Conservation (phyloP, 345 rosid genomes). For the Pugionium dolabratum region DNA sequence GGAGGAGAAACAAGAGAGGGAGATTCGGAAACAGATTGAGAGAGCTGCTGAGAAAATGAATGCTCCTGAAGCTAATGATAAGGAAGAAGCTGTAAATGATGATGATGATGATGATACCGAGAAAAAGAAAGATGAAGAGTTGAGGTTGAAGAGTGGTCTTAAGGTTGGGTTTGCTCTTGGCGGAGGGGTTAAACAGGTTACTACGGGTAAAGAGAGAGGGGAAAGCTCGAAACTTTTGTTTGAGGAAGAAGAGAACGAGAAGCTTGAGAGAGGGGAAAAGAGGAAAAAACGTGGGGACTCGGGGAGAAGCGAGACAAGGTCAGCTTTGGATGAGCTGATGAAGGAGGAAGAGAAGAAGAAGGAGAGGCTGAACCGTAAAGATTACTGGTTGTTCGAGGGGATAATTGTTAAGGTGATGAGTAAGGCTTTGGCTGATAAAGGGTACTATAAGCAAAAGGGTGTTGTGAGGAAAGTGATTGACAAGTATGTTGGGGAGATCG, state of each 20-base stretch:
- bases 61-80: constrained; percentile 28
- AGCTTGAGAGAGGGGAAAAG: constrained; percentile 38
- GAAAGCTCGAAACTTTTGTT: constrained; percentile 59
- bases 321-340: constrained; percentile 88
- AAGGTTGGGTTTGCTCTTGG: constrained; percentile 83
- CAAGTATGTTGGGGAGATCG: constrained; percentile 80
- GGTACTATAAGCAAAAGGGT: constrained; percentile 90
- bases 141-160: constrained; percentile 56
- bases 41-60: constrained; percentile 57
- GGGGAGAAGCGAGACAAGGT: constrained; percentile 42
- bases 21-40: constrained; percentile 79
- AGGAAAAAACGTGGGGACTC: constrained; percentile 39
- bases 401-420: constrained; percentile 91
- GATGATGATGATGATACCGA: constrained; percentile 8
- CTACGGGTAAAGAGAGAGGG: constrained; percentile 48
- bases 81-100: constrained; percentile 12
- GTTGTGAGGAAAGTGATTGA: constrained; percentile 82
- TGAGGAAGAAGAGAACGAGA: constrained; percentile 52
- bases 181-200: constrained; percentile 30
- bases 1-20: constrained; percentile 92
- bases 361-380: constrained; percentile 79
- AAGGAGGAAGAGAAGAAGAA: constrained; percentile 83
- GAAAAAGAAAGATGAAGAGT: constrained; percentile 39
- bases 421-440: constrained; percentile 70
- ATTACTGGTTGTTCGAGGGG: constrained; percentile 86